Evolutionary conservation across 495 filamentous ascomycete genomes (phyloP).

Genomic region (Hypoxylon intermedium): DNA sequence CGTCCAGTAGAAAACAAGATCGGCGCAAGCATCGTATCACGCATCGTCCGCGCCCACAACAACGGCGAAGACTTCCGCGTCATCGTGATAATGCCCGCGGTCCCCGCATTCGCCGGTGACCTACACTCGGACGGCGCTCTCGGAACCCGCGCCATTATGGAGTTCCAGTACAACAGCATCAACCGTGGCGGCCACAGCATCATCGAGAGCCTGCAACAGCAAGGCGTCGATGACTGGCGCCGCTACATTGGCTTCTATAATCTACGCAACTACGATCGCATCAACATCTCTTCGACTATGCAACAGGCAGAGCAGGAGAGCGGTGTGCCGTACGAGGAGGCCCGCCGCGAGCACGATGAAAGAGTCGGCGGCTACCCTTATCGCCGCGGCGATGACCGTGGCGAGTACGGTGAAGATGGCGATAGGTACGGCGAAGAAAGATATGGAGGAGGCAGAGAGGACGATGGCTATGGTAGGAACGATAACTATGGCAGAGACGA

Average conservation of each 20-base stretch:
- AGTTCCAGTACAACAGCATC: conserved; percentile 90
- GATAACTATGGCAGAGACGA: conserved; percentile 1
- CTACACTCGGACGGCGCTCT: conserved; percentile 78
- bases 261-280: conserved; percentile 88
- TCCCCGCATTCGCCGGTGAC: conserved; percentile 92
- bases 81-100: conserved; percentile 83
- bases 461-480: conserved; percentile 10
- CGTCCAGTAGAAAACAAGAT: conserved; percentile 86
- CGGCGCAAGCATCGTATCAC: conserved; percentile 85
- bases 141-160: conserved; percentile 93
- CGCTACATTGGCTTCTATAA: conserved; percentile 96
- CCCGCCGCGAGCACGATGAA: conserved; percentile 71
- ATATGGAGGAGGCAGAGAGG: conserved; percentile 35
- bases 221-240: conserved; percentile 70
- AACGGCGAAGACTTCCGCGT: conserved; percentile 80
- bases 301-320: conserved; percentile 66
- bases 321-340: conserved; percentile 77
- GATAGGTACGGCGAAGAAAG: conserved; percentile 32
- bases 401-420: conserved; percentile 19
- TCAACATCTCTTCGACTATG: conserved; percentile 75
- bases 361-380: conserved; percentile 45
- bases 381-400: conserved; percentile 19
- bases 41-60: conserved; percentile 78
- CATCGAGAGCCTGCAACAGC: conserved; percentile 75
- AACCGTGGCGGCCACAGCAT: conserved; percentile 87